Percentiles rank a stretch among this genome's conserved stretches.
Conservation (phyloP, 2,329 filamentous ascomycete species). For the Aspergillus sp. region DNA sequence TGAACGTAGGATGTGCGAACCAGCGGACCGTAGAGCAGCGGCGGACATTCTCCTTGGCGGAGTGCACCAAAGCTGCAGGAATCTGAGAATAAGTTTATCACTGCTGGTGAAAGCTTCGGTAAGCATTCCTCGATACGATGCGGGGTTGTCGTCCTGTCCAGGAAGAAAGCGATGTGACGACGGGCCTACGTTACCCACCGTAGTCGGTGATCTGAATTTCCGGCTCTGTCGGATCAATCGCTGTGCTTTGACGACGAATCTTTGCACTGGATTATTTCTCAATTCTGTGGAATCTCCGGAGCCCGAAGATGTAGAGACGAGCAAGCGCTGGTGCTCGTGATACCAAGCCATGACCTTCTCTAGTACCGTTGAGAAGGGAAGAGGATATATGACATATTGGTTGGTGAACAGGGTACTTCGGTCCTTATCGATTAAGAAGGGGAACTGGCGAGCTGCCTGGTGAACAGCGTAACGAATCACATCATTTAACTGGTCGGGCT, state of each 20-base stretch:
- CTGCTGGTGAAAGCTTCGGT: conserved; percentile 47
- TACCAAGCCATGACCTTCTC: conserved; percentile 57
- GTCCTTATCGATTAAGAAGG: conserved; percentile 38
- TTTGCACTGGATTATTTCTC: conserved; percentile 39
- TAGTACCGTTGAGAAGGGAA: conserved; percentile 49
- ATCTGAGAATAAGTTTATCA: conserved; percentile 57
- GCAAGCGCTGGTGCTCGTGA: conserved; percentile 48
- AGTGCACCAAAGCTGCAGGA: conserved; percentile 53
- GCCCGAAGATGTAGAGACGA: conserved; percentile 27
- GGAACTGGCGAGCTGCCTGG: conserved; percentile 28
- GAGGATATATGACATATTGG: conserved; percentile 53
- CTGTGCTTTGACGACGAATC: conserved; percentile 47
- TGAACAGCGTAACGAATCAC: conserved; percentile 38
- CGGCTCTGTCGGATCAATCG: conserved; percentile 44
- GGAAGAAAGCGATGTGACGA: conserved; percentile 32
- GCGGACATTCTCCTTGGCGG: conserved; percentile 41
- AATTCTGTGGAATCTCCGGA: conserved; percentile 24
- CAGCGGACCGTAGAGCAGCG: conserved; percentile 49
- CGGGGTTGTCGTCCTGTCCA: conserved; percentile 27
- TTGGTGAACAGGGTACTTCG: conserved; percentile 34
- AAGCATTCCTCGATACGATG: conserved; percentile 31
- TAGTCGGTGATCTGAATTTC: conserved; percentile 43
- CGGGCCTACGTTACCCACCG: conserved; percentile 43
- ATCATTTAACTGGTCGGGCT: conserved; percentile 29
- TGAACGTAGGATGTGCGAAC: conserved; percentile 56